Conservation (phyloP, 106 monocot species). For the Platanthera zijinensis region DNA sequence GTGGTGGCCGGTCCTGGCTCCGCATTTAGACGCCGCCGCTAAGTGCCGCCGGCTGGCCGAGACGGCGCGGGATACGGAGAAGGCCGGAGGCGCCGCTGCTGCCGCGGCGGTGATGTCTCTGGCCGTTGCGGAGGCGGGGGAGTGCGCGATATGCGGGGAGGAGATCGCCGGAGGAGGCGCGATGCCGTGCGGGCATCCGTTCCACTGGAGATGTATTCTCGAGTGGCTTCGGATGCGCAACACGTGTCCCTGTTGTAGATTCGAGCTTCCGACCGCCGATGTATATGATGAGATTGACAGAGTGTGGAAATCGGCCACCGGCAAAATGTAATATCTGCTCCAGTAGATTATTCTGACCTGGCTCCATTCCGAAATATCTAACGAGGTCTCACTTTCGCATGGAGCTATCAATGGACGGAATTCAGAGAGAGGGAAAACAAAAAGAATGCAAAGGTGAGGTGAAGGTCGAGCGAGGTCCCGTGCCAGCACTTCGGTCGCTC, state of each 20-base stretch:
- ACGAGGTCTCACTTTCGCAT: no score
- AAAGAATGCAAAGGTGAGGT: no score
- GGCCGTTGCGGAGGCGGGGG: conserved; percentile 36
- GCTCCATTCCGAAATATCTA: no score
- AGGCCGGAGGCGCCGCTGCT: conserved; percentile 11
- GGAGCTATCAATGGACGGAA: no score
- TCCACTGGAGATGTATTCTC: conserved; percentile 80
- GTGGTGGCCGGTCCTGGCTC: conserved; percentile 9
- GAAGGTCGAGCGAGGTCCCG: no score
- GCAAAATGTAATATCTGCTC: neutral
- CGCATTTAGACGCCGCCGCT: conserved; percentile 24
- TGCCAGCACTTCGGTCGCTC: no score
- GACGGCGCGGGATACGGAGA: neutral
- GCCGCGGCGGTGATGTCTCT: conserved; percentile 42
- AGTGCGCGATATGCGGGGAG: conserved; percentile 75
- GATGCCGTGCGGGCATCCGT: conserved; percentile 69
- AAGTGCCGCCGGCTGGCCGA: conserved; percentile 31
- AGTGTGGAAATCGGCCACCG: conserved; percentile 47
- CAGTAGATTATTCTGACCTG: no score
- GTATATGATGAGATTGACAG: conserved; percentile 61
- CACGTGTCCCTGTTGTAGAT: conserved; percentile 84
- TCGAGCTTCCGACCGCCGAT: conserved; percentile 72
- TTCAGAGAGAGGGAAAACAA: no score
- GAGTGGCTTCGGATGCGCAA: conserved; percentile 64
- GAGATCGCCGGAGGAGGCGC: conserved; percentile 46